phyloP scores from a whole-genome alignment of 345 rosid species.

The Arabidopsis arenosa region DNA sequence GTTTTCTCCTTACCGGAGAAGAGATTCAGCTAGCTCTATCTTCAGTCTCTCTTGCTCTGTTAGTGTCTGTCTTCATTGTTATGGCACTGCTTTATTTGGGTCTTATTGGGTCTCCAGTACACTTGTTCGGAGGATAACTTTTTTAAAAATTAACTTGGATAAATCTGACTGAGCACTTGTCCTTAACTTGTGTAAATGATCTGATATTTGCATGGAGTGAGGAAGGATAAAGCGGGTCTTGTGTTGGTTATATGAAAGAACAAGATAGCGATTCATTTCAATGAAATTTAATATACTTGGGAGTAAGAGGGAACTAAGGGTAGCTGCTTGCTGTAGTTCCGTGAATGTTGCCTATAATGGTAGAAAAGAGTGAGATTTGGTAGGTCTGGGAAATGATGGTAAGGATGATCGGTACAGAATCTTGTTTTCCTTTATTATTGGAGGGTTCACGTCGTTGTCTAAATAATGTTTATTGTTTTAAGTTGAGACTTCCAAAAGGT shows the following conservation, averaged over 20 bases:
- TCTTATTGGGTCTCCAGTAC: not conserved
- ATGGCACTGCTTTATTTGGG: not conserved
- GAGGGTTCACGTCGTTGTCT: slow-evolving; percentile 4
- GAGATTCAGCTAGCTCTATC: slow-evolving; percentile 51
- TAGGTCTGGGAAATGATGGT: slow-evolving; percentile 1
- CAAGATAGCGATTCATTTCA: not conserved
- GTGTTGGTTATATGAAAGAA: slow-evolving; percentile 1
- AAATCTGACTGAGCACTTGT: not conserved
- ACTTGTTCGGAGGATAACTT: not conserved
- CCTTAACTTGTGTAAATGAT: not conserved
- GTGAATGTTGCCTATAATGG: not conserved
- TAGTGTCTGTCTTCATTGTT: slow-evolving; percentile 11
- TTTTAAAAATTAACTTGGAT: not conserved
- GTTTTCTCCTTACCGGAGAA: slow-evolving; percentile 51
- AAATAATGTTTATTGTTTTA: slow-evolving; percentile 6
- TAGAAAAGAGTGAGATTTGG: not conserved
- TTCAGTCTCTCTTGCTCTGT: slow-evolving; percentile 1
- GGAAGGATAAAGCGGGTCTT: not conserved
- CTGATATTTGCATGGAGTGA: slow-evolving; percentile 2
- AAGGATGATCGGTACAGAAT: not conserved
- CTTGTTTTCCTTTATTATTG: not conserved
- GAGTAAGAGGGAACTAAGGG: not conserved
- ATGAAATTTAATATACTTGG: not conserved
- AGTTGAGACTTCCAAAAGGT: not conserved
- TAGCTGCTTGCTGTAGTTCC: not conserved